Base-by-base conservation (phyloP, 176 grass and related monocot genomes). In the Areca catechu region DNA sequence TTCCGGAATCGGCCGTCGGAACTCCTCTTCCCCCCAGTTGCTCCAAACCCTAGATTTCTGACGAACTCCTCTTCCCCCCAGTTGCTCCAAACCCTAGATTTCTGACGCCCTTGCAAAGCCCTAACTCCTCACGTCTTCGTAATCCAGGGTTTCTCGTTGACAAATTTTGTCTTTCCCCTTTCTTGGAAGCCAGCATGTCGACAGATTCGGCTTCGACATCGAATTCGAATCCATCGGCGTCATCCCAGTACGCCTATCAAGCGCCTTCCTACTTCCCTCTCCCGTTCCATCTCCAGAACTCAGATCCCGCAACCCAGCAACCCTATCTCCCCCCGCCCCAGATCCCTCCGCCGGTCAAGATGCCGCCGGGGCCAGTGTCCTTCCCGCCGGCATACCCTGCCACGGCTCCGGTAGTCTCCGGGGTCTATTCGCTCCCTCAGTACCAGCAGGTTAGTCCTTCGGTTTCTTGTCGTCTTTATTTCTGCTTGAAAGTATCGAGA, bases 231-330 rank as follows among this genome's bases (percentile, higher is more conserved):
- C 54, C 67, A 16, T 48, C 68, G 20, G 15, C 43, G 6, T 70
- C 67, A 5, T 70, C 68, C 22, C 43, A 43, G 34, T 70, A 47
- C 54, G 24, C 34, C 47, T 49, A 24, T 48, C 47, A 16, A 4
- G 43, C 37, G 16, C 3, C 43, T 18, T 24, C 68, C 20, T 89
- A 89, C 63, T 95, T 95, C 74, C 90, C 90, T 16, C 79, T 86
- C 19, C 90, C 90, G 19, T 95, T 95, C 73, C 85, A 95, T 75
- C 79, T 95, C 66, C 82, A 95, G 72, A 75, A 58, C 24, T 17
- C 71, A 29, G 43, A 51, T 19, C 43, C 79, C 19, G 24, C 47
- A 3, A 15, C 43, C 23, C 54, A 56, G 68, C 68, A 60, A 24
- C 17, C 43, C 3, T 70, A 70, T n/a, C 21, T 60, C 28, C 43